Evolutionary conservation across 768 basidiomycete genomes (phyloP), one percentile per base, ranked within the genome.

Genomic region (Amanita thiersii): DNA sequence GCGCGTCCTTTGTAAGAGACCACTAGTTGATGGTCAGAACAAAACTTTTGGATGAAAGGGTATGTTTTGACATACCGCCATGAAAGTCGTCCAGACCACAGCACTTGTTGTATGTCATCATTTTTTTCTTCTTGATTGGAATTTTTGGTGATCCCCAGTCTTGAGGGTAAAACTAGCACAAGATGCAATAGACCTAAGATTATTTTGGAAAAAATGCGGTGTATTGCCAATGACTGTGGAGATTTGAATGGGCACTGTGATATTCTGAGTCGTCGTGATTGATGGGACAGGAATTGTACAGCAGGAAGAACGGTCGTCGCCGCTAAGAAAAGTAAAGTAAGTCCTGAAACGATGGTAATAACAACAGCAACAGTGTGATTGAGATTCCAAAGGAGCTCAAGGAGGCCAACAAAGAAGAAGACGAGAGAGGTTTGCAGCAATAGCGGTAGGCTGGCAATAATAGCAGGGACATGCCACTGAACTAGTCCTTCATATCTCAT

Each of bases 381-480:
- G 7, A 19, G 12, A 17, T 40, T 26, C 43, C 43, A 44, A 11
- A 50, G 37, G 12, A 44, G 37, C 20, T 47, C 40, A 5, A 48
- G 9, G 21, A 50, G 11, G 8, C 49, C 47, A 14, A 48, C 18
- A 20, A 45, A 26, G 38, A 50, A 50, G 12, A 48, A 31, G 2
- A 44, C n/a, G 3, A 50, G 29, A 3, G 49, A 20, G 12, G 37
- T 1, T 28, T 50, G 40, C 11, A 50, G 49, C 17, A 48, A 24
- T 15, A 50, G 24, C 14, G 49, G 43, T 2, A 48, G 47, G 1
- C 32, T 15, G 10, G 23, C 21, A 9, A 48, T 24, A 14, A 50
- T 48, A 6, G 23, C 19, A 9, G 46, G 40, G 10, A 49, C 46
- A 18, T n/a, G 11, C 36, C 44, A 49, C 17, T n/a, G 24, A 11